Base-by-base conservation (phyloP, 1,139 yeast species). In the Kazachstania sp. region DNA sequence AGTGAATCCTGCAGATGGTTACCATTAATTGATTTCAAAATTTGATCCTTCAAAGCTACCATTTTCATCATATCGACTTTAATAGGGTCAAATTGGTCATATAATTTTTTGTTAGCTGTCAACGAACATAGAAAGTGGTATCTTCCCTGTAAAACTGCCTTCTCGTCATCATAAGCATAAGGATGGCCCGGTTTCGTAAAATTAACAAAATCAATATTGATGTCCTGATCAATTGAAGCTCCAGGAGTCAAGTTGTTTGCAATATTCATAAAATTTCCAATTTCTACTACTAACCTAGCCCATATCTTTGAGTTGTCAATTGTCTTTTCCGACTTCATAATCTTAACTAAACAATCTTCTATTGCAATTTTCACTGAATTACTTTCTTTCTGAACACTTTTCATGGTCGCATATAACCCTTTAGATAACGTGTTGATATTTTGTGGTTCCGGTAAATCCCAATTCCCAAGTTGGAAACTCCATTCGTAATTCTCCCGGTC, bases 381-480 rank as follows among this genome's bases (percentile, higher is more conserved):
- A 20, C 37, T 28, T 37, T 18, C 48, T 19, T 28, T 31, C n/a
- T 8, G 29, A 2, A 55, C 18, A 5, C 45, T 45, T 44, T 52
- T 57, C 23, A 61, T 44, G 2, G 59, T 40, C 19, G 51, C 45
- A 39, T 62, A 63, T 8, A 61, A 41, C 0, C 54, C 56, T 31
- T 55, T 52, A 4, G 53, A 53, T 16, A 49, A 51, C 2, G 54
- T 48, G 11, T 51, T 49, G 2, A 54, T 39, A 4, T 26, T 31
- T 13, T 47, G 53, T 13, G 63, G 59, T 2, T 39, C 20, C 3
- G 65, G 63, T 7, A 63, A 45, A 23, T 57, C 54, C 67, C 67
- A 63, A 30, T 53, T 52, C 6, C 56, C 56, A 31, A 63, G 41
- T 26, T 59, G 56, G 6, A 63, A 38, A 30, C 52, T 51, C 66